Evolutionary conservation across 805 yeast species (phyloP).

Genomic region (Pichia rugopelliculosa): DNA sequence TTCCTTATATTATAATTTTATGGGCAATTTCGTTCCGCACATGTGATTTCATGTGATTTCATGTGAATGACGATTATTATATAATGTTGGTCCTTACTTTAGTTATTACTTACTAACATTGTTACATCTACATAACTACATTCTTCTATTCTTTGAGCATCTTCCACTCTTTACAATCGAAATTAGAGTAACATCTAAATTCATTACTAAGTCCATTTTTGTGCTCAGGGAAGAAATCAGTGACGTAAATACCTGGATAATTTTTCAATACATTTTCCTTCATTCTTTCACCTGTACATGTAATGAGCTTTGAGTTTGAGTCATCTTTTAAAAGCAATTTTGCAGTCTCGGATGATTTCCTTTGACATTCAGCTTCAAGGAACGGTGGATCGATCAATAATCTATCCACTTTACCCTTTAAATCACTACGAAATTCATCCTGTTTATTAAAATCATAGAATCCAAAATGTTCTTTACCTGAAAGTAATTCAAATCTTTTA

Average conservation of each 20-base stretch:
- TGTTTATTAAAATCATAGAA: conserved; percentile 76
- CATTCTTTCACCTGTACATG: conserved; percentile 91
- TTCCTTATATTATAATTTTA: too few species aligned
- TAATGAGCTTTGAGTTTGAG: conserved; percentile 44
- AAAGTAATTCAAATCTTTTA: conserved; percentile 63
- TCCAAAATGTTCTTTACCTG: conserved; percentile 59
- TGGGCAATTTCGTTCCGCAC: not conserved
- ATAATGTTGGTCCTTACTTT: too few species aligned
- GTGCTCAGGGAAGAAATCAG: conserved; percentile 72
- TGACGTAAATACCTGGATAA: conserved; percentile 59
- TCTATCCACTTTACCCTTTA: conserved; percentile 60
- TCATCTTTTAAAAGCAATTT: conserved; percentile 44
- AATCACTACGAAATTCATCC: conserved; percentile 44
- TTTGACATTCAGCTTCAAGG: conserved; percentile 73
- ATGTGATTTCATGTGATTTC: not conserved
- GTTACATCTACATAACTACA: not conserved
- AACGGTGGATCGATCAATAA: conserved; percentile 85
- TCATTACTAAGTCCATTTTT: conserved; percentile 83
- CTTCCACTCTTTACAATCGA: conserved; percentile 63
- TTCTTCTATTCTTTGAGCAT: conserved; percentile 24
- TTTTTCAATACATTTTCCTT: conserved; percentile 46
- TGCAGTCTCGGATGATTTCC: conserved; percentile 60
- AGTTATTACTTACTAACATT: too few species aligned
- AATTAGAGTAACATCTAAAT: conserved; percentile 77
- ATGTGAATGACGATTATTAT: too few species aligned